These are phyloP conservation scores for Debaryomyces sp. DNA, from an alignment of 1,139 yeast genomes.

Conservation along the genomic window DNA sequence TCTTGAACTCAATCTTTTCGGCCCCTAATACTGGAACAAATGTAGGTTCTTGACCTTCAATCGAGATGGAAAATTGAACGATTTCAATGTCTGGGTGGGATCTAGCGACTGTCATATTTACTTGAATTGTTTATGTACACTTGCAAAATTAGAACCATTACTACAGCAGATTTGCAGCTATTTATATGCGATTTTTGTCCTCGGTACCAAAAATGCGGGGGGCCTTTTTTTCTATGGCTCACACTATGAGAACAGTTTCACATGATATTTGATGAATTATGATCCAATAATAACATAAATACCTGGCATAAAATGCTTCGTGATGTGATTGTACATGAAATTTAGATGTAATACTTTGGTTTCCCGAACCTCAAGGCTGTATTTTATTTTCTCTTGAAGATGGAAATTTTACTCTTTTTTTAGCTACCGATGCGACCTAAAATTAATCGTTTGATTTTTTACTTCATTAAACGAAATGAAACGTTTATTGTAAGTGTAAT, in stretches of 20 bases:
- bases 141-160: not conserved
- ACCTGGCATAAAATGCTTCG: not conserved
- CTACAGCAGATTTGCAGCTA: not conserved
- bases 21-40: constrained; percentile 33
- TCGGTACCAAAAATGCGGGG: not conserved
- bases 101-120: constrained; percentile 11
- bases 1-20: constrained; percentile 31
- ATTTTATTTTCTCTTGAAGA: not conserved
- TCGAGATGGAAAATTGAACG: constrained; percentile 31
- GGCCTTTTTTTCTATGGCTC: not conserved
- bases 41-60: constrained; percentile 34
- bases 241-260: not conserved
- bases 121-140: not conserved
- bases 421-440: not conserved
- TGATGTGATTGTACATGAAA: not conserved
- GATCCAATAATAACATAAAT: not conserved
- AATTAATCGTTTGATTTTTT: not conserved
- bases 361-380: not conserved
- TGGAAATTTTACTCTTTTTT: too few species aligned
- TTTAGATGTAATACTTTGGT: not conserved
- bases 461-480: not conserved
- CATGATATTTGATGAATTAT: not conserved
- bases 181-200: not conserved
- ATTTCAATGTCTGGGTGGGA: constrained; percentile 38
- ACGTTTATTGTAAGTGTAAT: not conserved